Evolutionary conservation across 371 early-diverging fungal genomes (phyloP).

Genomic region (Rozella allomycis): DNA sequence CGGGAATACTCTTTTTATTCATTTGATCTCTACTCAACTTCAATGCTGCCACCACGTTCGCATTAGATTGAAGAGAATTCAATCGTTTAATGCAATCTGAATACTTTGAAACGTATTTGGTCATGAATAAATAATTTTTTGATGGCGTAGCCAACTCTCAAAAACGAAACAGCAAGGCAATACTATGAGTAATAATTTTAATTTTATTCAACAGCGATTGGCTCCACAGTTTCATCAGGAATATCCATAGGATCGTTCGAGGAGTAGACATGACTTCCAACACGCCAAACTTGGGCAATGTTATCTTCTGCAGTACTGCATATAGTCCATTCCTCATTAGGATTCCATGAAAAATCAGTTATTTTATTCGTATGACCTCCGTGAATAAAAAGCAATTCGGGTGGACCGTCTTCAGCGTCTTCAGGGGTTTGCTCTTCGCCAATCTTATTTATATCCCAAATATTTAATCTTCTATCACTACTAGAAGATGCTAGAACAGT

Average conservation of each 20-base stretch:
- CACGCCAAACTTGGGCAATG: constrained; percentile 86
- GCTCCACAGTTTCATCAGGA: too few relatives aligned
- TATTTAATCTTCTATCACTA: constrained; percentile 71
- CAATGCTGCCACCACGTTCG: constrained; percentile 44
- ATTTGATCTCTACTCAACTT: constrained; percentile 41
- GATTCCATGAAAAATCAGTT: constrained; percentile 92
- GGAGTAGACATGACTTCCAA: constrained; percentile 1
- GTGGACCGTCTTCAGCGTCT: constrained; percentile 93
- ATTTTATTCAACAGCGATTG: too few relatives aligned
- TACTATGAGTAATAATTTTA: too few relatives aligned
- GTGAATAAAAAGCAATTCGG: constrained; percentile 95
- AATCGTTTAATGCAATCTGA: too few relatives aligned
- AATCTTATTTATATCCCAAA: constrained; percentile 88
- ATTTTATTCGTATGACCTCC: constrained; percentile 95
- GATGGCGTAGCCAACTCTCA: too few relatives aligned
- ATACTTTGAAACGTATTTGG: too few relatives aligned
- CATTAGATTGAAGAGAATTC: constrained; percentile 58
- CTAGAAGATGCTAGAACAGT: constrained; percentile 77
- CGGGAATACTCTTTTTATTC: constrained; percentile 43
- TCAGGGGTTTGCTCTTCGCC: constrained; percentile 87
- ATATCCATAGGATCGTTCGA: too few relatives aligned
- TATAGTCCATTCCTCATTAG: constrained; percentile 80
- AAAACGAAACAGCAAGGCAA: too few relatives aligned
- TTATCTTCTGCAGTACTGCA: constrained; percentile 89
- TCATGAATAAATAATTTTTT: too few relatives aligned